Base-by-base conservation (phyloP, 2,329 filamentous ascomycete species). In the Diaporthe humulicola region DNA sequence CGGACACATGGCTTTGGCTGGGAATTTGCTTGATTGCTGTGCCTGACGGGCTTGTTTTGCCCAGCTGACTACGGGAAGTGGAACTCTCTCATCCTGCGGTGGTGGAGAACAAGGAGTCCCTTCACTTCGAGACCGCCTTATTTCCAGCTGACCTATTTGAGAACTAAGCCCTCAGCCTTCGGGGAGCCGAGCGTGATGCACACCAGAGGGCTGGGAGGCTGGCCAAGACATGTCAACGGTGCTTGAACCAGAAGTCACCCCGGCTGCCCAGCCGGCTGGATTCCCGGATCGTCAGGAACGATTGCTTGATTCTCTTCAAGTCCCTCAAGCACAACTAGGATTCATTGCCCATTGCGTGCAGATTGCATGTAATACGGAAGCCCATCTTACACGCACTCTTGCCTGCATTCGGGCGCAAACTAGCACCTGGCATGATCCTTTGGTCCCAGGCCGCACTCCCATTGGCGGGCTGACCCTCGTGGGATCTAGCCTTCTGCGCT, bases 401-500 rank as follows among this genome's bases (percentile, higher is more conserved):
- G 33, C 64, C 14, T 28, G 42, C 8, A 40, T 25, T 22, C 19
- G 25, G 19, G 45, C 12, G 45, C n/a, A 52, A 38, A 67, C n/a
- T 52, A 67, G 45, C 33, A 38, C 45, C 45, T 4, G 45, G 64
- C 45, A 28, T 52, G 45, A 67, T 52, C 45, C 64, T 67, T 52
- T 67, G 14, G 45, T 38, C 6, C 30, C 30, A 67, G 10, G 45
- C 22, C 30, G 45, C 45, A 30, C 10, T 33, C 22, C 22, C 22
- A 67, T 67, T 67, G 64, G 64, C 38, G 6, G 64, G 64, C 64
- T 52, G 40, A 67, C 64, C 45, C 3, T 25, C 64, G 45, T 52
- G 64, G 64, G 64, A 67, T 67, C 64, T 52, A 67, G 64, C 64
- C 52, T n/a, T 67, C 45, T 40, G n/a, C 64, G 64, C 64, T 52